Percentiles rank a stretch among this genome's conserved stretches.
These are phyloP conservation scores for Athelia sp. DNA, from an alignment of 1,284 basidiomycete species.

Conservation along the genomic window DNA sequence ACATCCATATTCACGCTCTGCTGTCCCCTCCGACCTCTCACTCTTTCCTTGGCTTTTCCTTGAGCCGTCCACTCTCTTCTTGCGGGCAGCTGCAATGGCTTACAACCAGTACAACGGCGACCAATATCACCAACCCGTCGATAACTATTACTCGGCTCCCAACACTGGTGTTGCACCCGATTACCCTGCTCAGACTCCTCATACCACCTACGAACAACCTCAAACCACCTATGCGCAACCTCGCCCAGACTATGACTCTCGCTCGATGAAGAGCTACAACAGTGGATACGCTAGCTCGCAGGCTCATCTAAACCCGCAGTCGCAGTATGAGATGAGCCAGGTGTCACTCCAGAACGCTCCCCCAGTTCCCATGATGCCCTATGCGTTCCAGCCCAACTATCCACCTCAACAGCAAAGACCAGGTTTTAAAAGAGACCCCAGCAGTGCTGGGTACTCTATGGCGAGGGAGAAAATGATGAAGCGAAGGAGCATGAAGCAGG, in stretches of 20 bases:
- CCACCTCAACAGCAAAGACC: conserved; percentile 49
- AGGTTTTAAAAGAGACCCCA: conserved; percentile 42
- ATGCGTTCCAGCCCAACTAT: conserved; percentile 39
- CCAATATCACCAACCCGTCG: conserved; percentile 31
- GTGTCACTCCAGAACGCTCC: conserved; percentile 34
- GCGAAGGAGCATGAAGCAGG: conserved; percentile 72
- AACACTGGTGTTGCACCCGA: conserved; percentile 30
- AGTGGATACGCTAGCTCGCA: conserved; percentile 66
- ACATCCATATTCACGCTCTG: no score
- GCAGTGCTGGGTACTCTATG: conserved; percentile 56
- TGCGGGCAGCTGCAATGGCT: conserved; percentile 38
- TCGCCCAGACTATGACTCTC: conserved; percentile 34
- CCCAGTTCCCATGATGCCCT: conserved; percentile 49
- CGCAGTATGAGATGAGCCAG: conserved; percentile 52
- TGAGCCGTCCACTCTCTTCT: background rate
- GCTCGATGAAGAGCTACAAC: conserved; percentile 53
- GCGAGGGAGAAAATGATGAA: conserved; percentile 76
- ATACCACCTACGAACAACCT: no score
- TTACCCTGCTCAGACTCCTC: conserved; percentile 23
- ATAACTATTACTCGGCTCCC: conserved; percentile 25
- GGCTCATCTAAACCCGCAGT: conserved; percentile 52
- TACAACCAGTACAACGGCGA: conserved; percentile 51
- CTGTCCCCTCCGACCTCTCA: background rate
- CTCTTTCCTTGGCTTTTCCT: background rate
- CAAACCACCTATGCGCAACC: conserved; percentile 1